Percentiles rank a stretch among this genome's conserved stretches.
These are phyloP conservation scores for Papiliotrema nemorosa DNA, from an alignment of 1,284 basidiomycete genomes.

Conservation along the genomic window DNA sequence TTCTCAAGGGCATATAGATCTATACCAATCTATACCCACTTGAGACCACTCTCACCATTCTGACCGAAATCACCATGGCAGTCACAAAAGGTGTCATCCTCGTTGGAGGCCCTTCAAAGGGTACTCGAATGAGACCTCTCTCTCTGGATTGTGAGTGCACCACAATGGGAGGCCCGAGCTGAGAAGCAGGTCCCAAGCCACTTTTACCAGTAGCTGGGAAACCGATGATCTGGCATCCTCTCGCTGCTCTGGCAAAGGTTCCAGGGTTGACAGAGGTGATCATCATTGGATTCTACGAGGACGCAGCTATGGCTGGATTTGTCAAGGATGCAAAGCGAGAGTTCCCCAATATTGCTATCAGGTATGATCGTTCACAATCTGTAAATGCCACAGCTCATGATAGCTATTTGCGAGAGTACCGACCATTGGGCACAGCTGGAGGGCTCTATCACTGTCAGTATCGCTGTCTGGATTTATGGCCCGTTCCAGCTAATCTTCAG, in stretches of 20 bases:
- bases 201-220: slow-evolving; percentile 53
- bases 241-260: slow-evolving; percentile 52
- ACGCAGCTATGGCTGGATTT: slow-evolving; percentile 51
- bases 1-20: neutral
- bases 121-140: slow-evolving; percentile 53
- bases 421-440: slow-evolving; percentile 53
- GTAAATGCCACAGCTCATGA: neutral
- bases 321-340: slow-evolving; percentile 52
- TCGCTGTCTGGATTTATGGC: slow-evolving; percentile 3
- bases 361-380: slow-evolving; percentile 18
- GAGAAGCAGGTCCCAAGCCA: slow-evolving; percentile 48
- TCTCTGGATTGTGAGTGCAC: slow-evolving; percentile 50
- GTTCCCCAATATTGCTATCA: slow-evolving; percentile 53
- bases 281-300: slow-evolving; percentile 56
- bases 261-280: slow-evolving; percentile 52
- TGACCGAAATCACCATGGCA: slow-evolving; percentile 22
- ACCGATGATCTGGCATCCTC: slow-evolving; percentile 55
- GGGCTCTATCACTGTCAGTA: slow-evolving; percentile 48
- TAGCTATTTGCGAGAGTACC: slow-evolving; percentile 54
- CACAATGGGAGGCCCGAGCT: neutral
- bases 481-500: slow-evolving; percentile 19
- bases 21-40: neutral
- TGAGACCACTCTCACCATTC: neutral
- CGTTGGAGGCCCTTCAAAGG: slow-evolving; percentile 48
- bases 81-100: slow-evolving; percentile 48